Evolutionary conservation across 176 grass and related monocot genomes (phyloP).

Genomic region (Carex pumila): DNA sequence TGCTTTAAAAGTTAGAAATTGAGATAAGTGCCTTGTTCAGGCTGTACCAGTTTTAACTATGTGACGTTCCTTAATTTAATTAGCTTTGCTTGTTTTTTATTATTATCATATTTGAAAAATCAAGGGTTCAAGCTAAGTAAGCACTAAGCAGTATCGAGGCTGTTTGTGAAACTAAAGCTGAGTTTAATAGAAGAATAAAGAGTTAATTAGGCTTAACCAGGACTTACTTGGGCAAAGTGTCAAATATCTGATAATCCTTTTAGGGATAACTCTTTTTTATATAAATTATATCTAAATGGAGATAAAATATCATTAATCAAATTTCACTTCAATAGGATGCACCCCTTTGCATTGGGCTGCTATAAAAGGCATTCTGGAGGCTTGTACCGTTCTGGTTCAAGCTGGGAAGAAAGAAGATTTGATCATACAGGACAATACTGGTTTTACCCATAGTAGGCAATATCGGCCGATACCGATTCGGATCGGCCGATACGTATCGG

Average conservation of each 20-base stretch:
- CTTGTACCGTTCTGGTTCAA: conserved; percentile 91
- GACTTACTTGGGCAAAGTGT: neutral
- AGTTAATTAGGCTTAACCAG: neutral
- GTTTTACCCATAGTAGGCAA: too few species aligned
- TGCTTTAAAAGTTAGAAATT: neutral
- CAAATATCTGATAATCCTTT: neutral
- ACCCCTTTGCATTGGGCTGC: conserved; percentile 99
- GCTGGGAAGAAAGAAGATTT: conserved; percentile 98
- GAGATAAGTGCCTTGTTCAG: neutral
- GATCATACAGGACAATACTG: conserved; percentile 82
- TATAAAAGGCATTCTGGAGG: conserved; percentile 87
- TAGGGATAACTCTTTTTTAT: neutral
- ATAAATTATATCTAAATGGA: neutral
- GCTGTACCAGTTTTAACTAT: conserved; percentile 14
- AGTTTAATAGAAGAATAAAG: neutral
- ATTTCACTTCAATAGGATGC: conserved; percentile 59
- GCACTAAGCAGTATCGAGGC: neutral
- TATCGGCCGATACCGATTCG: too few species aligned
- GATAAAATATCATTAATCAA: neutral
- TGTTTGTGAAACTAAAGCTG: neutral
- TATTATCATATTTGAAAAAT: conserved; percentile 5
- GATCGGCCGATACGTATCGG: too few species aligned
- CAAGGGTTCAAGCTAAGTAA: neutral
- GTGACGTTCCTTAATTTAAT: neutral
- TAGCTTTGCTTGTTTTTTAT: conserved; percentile 8